phyloP scores from a whole-genome alignment of 192 early-diverging fungal species.

The Coemansia sp. region DNA sequence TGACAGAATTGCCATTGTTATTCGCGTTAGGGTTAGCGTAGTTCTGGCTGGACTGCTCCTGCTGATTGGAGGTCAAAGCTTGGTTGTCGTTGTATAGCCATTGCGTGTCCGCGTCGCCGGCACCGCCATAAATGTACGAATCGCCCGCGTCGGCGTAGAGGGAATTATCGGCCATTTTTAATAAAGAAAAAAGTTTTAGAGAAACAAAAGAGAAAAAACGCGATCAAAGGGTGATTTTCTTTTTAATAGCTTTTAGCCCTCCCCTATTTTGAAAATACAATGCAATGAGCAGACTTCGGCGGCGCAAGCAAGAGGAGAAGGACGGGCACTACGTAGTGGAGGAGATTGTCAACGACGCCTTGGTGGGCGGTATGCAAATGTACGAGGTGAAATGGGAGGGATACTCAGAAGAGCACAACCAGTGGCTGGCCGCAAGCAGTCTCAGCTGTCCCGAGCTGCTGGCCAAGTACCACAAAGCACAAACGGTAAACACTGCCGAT shows the following conservation, averaged over 20 bases:
- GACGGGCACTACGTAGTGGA: constrained; percentile 12
- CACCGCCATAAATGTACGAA: constrained; percentile 9
- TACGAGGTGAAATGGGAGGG: constrained; percentile 31
- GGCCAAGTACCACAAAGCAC: constrained; percentile 13
- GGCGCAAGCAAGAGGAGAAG: neutral
- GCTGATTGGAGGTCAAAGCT: constrained; percentile 9
- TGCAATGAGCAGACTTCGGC: neutral
- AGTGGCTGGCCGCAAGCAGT: constrained; percentile 16
- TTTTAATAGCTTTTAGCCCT: neutral
- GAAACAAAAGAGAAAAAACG: neutral
- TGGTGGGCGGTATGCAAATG: constrained; percentile 14
- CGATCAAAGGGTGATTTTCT: constrained; percentile 7
- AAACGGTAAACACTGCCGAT: constrained; percentile 29
- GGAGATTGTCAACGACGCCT: constrained; percentile 24
- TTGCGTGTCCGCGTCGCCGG: constrained; percentile 25
- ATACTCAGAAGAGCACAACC: constrained; percentile 13
- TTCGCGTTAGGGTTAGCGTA: neutral
- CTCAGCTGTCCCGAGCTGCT: constrained; percentile 16
- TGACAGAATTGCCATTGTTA: neutral
- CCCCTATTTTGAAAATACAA: neutral
- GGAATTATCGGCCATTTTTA: constrained; percentile 30
- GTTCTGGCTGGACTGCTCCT: neutral
- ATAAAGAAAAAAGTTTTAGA: neutral
- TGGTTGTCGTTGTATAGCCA: constrained; percentile 47
- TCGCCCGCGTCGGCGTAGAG: constrained; percentile 35